These are phyloP conservation scores for Daldinia caldariorum DNA, from an alignment of 495 filamentous ascomycete species.

Conservation along the genomic window DNA sequence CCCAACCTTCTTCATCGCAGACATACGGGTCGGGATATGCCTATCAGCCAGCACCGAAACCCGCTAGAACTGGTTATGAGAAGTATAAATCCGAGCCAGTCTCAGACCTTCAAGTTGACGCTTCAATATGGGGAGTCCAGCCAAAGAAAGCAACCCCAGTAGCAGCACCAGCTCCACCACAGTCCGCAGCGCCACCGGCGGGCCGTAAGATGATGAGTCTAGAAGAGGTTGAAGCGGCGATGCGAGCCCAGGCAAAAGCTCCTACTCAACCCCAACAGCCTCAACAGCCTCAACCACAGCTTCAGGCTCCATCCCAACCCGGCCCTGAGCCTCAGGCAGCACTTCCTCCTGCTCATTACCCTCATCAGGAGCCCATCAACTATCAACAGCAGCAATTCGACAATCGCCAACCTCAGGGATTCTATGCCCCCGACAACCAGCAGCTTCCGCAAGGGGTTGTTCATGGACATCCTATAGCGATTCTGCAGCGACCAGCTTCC, in stretches of 20 bases:
- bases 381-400: constrained; percentile 42
- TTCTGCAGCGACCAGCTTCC: constrained; percentile 57
- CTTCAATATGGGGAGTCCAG: constrained; percentile 87
- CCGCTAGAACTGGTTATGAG: constrained; percentile 83
- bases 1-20: constrained; percentile 40
- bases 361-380: constrained; percentile 41
- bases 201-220: constrained; percentile 92
- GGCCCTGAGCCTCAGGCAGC: constrained; percentile 47
- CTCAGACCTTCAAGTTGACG: constrained; percentile 88
- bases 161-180: constrained; percentile 38
- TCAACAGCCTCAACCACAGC: constrained; percentile 46
- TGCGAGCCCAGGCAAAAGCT: constrained; percentile 73
- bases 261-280: constrained; percentile 42
- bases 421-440: constrained; percentile 40
- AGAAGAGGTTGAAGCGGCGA: constrained; percentile 95
- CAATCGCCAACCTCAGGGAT: constrained; percentile 41
- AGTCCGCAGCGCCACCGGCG: constrained; percentile 46
- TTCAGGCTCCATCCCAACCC: constrained; percentile 45
- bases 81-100: constrained; percentile 79
- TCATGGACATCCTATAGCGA: constrained; percentile 57
- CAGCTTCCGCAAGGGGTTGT: constrained; percentile 38
- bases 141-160: constrained; percentile 65
- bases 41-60: constrained; percentile 62
- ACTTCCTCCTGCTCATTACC: constrained; percentile 41
- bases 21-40: constrained; percentile 51